Percentiles rank a stretch among this genome's conserved stretches.
Conservation (phyloP, 371 early-diverging fungal genomes). For the Actinomortierella wolfii region DNA sequence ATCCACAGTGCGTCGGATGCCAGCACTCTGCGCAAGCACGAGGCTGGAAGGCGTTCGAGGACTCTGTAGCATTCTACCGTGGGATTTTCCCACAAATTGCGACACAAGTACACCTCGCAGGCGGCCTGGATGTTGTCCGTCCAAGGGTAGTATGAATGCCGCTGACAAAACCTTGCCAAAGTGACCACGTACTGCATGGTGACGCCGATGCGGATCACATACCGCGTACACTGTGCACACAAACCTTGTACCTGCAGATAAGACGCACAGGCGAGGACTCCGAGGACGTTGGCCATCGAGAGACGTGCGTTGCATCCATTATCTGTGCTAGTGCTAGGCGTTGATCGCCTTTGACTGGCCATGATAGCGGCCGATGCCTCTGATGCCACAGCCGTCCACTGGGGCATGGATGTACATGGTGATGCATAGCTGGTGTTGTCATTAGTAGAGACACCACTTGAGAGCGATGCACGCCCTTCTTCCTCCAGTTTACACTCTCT, state of each 20-base stretch:
- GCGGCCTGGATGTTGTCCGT: constrained; percentile 19
- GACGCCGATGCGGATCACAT: constrained; percentile 8
- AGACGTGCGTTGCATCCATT: background rate
- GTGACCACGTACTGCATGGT: constrained; percentile 3
- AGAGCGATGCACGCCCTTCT: too few relatives aligned
- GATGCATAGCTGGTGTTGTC: too few relatives aligned
- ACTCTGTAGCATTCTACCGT: constrained; percentile 17
- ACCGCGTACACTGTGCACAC: constrained; percentile 15
- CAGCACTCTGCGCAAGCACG: constrained; percentile 18
- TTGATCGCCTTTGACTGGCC: background rate
- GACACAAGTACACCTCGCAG: constrained; percentile 25
- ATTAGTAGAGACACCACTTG: too few relatives aligned
- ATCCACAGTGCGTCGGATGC: constrained; percentile 34
- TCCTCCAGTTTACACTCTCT: too few relatives aligned
- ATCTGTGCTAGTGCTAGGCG: background rate
- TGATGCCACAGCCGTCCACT: too few relatives aligned
- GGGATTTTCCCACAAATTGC: constrained; percentile 30
- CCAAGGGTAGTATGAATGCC: constrained; percentile 29
- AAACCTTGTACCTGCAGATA: constrained; percentile 27
- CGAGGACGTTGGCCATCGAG: constrained; percentile 10
- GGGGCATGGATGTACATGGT: too few relatives aligned
- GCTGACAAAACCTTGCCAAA: constrained; percentile 12
- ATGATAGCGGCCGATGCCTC: too few relatives aligned
- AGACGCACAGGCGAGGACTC: constrained; percentile 22
- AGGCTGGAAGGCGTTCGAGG: constrained; percentile 20